phyloP scores from a whole-genome alignment of 2,329 filamentous ascomycete genomes.

The Monosporascus sp. region DNA sequence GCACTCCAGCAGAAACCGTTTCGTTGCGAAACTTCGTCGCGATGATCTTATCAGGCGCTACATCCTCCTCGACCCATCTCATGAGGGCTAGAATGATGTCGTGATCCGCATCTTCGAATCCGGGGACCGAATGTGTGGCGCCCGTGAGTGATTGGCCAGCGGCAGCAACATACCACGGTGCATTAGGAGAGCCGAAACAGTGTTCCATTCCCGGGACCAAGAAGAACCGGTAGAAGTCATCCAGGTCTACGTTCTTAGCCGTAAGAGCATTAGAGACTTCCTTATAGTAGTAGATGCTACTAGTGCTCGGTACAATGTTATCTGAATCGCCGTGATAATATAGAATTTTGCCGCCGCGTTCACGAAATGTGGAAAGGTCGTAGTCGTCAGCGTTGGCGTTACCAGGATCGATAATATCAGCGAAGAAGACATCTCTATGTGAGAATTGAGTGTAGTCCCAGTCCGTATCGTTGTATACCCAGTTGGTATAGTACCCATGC shows the following conservation, averaged over 20 bases:
- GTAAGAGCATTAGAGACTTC: conserved; percentile 20
- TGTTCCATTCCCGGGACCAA: conserved; percentile 45
- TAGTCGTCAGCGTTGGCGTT: conserved; percentile 19
- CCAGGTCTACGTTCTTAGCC: conserved; percentile 26
- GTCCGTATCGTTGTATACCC: conserved; percentile 21
- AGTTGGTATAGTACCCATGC: conserved; percentile 17
- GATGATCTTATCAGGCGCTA: conserved; percentile 19
- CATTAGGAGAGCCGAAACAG: conserved; percentile 28
- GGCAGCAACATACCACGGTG: conserved; percentile 29
- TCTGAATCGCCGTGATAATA: conserved; percentile 33
- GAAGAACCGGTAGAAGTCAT: conserved; percentile 45
- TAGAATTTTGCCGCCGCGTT: conserved; percentile 30
- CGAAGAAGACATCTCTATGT: conserved; percentile 20
- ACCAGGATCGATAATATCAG: conserved; percentile 22
- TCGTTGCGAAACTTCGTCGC: conserved; percentile 26
- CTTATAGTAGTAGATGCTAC: conserved; percentile 27
- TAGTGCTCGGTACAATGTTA: conserved; percentile 25
- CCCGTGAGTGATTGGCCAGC: conserved; percentile 23
- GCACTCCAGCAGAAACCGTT: conserved; percentile 11
- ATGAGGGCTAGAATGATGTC: conserved; percentile 32
- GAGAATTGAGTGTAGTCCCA: conserved; percentile 24
- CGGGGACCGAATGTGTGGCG: conserved; percentile 28
- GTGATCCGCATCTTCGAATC: conserved; percentile 29
- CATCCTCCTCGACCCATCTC: conserved; percentile 31
- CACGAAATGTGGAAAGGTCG: conserved; percentile 25